Evolutionary conservation across 805 yeast genomes (phyloP).

Genomic region (Debaryomyces castellii): DNA sequence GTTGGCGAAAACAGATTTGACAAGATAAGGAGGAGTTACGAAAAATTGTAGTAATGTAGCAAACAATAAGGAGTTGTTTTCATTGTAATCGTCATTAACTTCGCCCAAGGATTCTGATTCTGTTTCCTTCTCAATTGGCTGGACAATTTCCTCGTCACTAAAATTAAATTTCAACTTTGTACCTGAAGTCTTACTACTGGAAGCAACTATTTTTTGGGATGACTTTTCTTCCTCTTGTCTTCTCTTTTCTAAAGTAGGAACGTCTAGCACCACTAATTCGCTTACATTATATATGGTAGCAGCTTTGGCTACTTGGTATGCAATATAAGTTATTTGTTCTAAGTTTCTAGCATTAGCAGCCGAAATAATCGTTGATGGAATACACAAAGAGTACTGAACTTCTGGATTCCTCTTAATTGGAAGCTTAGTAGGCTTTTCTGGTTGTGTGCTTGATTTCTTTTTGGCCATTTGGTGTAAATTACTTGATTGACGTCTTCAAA

Average conservation of each 20-base stretch:
- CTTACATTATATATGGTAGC: constrained; percentile 68
- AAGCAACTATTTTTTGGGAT: constrained; percentile 17
- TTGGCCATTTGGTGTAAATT: constrained; percentile 16
- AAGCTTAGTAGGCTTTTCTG: constrained; percentile 24
- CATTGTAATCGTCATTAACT: constrained; percentile 10
- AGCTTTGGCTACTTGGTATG: constrained; percentile 77
- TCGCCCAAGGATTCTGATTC: constrained; percentile 14
- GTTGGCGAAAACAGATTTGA: constrained; percentile 58
- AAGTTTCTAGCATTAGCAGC: constrained; percentile 56
- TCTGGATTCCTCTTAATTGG: constrained; percentile 25
- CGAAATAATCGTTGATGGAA: constrained; percentile 68
- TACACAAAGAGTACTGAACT: constrained; percentile 56
- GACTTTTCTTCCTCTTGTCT: constrained; percentile 18
- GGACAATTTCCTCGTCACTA: constrained; percentile 26
- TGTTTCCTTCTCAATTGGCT: constrained; percentile 4
- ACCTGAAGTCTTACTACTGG: constrained; percentile 23
- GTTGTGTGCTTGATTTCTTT: constrained; percentile 19
- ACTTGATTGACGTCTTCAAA: background rate
- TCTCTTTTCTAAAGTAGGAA: constrained; percentile 28
- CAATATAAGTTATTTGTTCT: constrained; percentile 69
- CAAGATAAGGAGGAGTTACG: constrained; percentile 81
- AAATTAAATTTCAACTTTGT: constrained; percentile 32
- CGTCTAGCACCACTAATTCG: constrained; percentile 72
- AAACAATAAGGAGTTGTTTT: constrained; percentile 47
- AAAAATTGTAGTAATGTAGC: constrained; percentile 76